Evolutionary conservation across 768 basidiomycete genomes (phyloP).

Genomic region (Termitomyces bulborhizus): DNA sequence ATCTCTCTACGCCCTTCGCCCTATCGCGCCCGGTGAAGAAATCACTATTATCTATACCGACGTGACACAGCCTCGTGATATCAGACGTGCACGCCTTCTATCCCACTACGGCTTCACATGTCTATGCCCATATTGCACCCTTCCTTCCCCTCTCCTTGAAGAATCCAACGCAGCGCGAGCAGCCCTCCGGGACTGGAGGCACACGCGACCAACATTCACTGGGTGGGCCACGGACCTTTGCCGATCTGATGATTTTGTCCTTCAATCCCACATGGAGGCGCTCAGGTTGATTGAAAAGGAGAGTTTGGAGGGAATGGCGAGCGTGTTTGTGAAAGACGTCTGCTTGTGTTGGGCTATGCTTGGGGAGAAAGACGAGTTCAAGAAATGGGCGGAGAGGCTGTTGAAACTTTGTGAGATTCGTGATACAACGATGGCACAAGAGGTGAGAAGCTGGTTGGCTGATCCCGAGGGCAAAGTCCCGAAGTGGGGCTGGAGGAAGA

Average conservation of each 20-base stretch:
- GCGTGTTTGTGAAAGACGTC: conserved; percentile 36
- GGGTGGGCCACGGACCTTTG: conserved; percentile 39
- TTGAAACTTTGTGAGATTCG: conserved; percentile 19
- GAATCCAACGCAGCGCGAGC: conserved; percentile 10
- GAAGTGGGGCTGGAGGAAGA: conserved; percentile 38
- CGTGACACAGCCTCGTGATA: conserved; percentile 27
- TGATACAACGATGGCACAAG: conserved; percentile 20
- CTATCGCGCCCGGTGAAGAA: conserved; percentile 33
- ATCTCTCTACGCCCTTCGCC: conserved; percentile 33
- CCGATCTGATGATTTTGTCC: conserved; percentile 32
- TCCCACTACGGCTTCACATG: conserved; percentile 37
- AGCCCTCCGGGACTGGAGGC: conserved; percentile 11
- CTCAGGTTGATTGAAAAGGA: conserved; percentile 34
- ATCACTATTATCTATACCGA: conserved; percentile 41
- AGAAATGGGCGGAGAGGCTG: conserved; percentile 27
- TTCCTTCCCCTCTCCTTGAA: conserved; percentile 8
- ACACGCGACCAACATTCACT: conserved; percentile 19
- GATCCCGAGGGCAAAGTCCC: conserved; percentile 23
- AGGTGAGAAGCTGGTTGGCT: conserved; percentile 24
- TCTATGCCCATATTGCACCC: conserved; percentile 31
- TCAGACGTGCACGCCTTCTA: conserved; percentile 26
- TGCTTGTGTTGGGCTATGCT: conserved; percentile 34
- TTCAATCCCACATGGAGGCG: conserved; percentile 30
- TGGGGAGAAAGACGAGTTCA: conserved; percentile 29
- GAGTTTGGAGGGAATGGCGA: conserved; percentile 33